A percentile compares a stretch with the other conserved stretches of the same genome.
Conservation (phyloP, 306 rosid genomes). For the Medicago arabica region DNA sequence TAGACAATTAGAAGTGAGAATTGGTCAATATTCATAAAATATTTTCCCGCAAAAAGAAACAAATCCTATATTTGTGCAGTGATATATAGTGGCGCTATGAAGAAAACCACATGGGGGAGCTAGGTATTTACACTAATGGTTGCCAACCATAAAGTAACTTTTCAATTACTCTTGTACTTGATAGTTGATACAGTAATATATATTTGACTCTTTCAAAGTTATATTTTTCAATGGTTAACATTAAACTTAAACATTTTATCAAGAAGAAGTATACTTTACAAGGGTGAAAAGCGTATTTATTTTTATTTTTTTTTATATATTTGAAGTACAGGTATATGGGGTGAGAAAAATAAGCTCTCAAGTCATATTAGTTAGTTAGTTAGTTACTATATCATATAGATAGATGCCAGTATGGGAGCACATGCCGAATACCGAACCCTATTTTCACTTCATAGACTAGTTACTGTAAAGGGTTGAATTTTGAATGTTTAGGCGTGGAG, state of each 20-base stretch:
- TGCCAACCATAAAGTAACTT: conserved; percentile 24
- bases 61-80: conserved; percentile 2
- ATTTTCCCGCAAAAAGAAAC: conserved; percentile 31
- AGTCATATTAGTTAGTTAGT: neutral
- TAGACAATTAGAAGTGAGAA: conserved; percentile 30
- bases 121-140: conserved; percentile 28
- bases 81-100: conserved; percentile 2
- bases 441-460: conserved; percentile 2
- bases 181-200: neutral
- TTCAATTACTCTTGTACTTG: conserved; percentile 7
- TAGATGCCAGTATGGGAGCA: conserved; percentile 43
- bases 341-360: neutral
- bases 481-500: neutral
- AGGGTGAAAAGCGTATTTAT: too few relatives aligned
- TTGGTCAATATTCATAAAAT: conserved; percentile 33
- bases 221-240: too few relatives aligned
- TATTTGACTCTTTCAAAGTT: neutral
- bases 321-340: too few relatives aligned
- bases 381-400: conserved; percentile 32
- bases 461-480: conserved; percentile 7
- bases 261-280: too few relatives aligned
- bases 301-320: too few relatives aligned
- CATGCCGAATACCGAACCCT: conserved; percentile 35
- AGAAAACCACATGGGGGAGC: conserved; percentile 38
- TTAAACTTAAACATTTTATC: too few relatives aligned